phyloP scores from a whole-genome alignment of 2,329 filamentous ascomycete genomes.

The Proliferodiscus dingleyae region DNA sequence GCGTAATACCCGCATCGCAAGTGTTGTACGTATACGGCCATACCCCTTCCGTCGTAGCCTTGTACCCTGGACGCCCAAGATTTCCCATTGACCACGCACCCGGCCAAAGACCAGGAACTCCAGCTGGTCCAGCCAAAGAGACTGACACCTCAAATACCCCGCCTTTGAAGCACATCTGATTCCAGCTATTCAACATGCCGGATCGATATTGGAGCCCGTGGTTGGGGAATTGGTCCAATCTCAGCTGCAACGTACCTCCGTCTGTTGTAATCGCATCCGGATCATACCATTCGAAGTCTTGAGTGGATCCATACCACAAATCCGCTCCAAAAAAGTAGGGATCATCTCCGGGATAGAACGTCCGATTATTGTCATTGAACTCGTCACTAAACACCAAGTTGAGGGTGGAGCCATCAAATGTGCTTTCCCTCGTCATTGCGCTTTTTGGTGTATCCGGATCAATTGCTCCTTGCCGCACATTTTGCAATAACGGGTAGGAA shows the following conservation, averaged over 20 bases:
- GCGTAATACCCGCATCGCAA: constrained; percentile 61
- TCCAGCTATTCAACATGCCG: constrained; percentile 49
- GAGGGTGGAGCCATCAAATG: constrained; percentile 39
- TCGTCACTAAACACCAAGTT: constrained; percentile 52
- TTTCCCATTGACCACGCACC: constrained; percentile 52
- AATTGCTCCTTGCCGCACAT: constrained; percentile 43
- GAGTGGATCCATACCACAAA: constrained; percentile 51
- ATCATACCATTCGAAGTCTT: constrained; percentile 37
- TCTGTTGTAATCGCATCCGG: constrained; percentile 45
- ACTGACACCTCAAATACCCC: constrained; percentile 48
- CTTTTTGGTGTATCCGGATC: constrained; percentile 46
- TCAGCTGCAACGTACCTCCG: constrained; percentile 41
- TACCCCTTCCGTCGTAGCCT: constrained; percentile 47
- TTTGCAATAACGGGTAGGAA: constrained; percentile 43
- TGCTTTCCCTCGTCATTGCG: constrained; percentile 40
- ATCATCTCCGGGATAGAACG: constrained; percentile 53
- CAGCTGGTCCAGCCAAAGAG: constrained; percentile 46
- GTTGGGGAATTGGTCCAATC: constrained; percentile 41
- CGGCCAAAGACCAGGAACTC: constrained; percentile 46
- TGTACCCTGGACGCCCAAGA: constrained; percentile 46
- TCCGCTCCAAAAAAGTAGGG: constrained; percentile 49
- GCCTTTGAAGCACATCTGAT: constrained; percentile 50
- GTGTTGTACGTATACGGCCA: constrained; percentile 51
- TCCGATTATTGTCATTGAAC: constrained; percentile 47
- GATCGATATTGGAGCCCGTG: constrained; percentile 43